These are phyloP conservation scores for Fusarium sp. DNA, from an alignment of 2,329 filamentous ascomycete genomes.

Conservation along the genomic window DNA sequence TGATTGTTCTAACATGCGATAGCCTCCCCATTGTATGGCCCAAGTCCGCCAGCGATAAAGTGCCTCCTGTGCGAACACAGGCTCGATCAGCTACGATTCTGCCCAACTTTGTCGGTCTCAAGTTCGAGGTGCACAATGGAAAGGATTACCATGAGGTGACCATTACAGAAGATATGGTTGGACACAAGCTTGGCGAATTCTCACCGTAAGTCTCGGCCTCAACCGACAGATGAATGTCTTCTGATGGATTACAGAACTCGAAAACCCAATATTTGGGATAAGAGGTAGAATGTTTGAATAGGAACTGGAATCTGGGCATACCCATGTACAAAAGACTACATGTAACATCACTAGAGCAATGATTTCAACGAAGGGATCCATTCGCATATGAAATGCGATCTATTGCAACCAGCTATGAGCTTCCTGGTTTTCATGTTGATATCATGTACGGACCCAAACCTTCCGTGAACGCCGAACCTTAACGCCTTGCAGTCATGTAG, in stretches of 20 bases:
- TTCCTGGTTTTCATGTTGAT: conserved; percentile 33
- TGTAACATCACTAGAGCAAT: conserved; percentile 49
- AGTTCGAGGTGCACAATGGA: conserved; percentile 92
- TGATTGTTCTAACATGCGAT: conserved; percentile 45
- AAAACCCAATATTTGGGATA: conserved; percentile 68
- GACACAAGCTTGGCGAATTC: conserved; percentile 94
- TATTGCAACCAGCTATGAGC: conserved; percentile 32
- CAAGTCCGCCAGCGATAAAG: conserved; percentile 70
- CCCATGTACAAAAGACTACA: conserved; percentile 48
- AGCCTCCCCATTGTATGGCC: conserved; percentile 74
- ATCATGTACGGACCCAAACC: conserved; percentile 24
- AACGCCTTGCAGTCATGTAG: conserved; percentile 42
- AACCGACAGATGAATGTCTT: background rate
- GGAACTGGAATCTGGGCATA: conserved; percentile 39
- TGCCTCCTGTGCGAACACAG: conserved; percentile 84
- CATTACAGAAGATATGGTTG: conserved; percentile 96
- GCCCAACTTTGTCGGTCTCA: conserved; percentile 90
- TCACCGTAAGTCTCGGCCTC: conserved; percentile 74
- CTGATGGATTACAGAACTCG: conserved; percentile 60
- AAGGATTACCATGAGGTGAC: conserved; percentile 85
- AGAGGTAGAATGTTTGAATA: conserved; percentile 47
- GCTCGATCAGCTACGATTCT: conserved; percentile 90
- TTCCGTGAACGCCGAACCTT: conserved; percentile 41
- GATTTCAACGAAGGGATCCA: conserved; percentile 24
- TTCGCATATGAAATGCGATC: conserved; percentile 28